Evolutionary conservation across 2,329 filamentous ascomycete genomes (phyloP).

Genomic region (Stagonosporopsis vannaccii): DNA sequence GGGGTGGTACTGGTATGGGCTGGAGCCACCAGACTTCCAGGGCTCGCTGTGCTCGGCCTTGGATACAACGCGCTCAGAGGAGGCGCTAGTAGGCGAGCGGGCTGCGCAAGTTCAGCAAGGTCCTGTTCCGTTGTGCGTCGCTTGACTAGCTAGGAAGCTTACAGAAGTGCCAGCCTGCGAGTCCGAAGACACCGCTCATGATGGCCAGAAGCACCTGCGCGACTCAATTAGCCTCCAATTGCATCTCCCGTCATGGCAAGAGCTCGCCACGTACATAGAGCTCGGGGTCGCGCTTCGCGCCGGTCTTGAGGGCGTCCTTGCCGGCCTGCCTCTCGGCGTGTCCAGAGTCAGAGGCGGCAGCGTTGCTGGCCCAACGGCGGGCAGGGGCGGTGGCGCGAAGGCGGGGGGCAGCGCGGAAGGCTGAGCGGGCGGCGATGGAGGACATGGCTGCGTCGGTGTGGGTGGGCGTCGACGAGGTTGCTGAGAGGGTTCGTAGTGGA

Average conservation of each 20-base stretch:
- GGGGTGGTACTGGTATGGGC: slow-evolving; percentile 73
- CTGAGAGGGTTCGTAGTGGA: slow-evolving; percentile 19
- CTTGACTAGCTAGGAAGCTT: slow-evolving; percentile 41
- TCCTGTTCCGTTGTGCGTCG: slow-evolving; percentile 5
- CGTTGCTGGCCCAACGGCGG: slow-evolving; percentile 49
- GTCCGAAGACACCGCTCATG: slow-evolving; percentile 86
- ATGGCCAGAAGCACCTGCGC: slow-evolving; percentile 84
- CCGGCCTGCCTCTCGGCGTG: slow-evolving; percentile 56
- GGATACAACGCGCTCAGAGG: slow-evolving; percentile 79
- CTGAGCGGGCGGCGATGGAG: slow-evolving; percentile 54
- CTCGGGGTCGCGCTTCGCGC: slow-evolving; percentile 74
- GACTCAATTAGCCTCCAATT: slow-evolving; percentile 32
- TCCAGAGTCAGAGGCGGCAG: slow-evolving; percentile 29
- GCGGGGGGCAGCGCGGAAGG: slow-evolving; percentile 56
- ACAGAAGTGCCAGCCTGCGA: slow-evolving; percentile 92
- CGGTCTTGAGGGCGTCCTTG: slow-evolving; percentile 64
- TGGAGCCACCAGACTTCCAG: slow-evolving; percentile 74
- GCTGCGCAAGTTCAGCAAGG: slow-evolving; percentile 59
- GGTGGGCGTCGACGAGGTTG: slow-evolving; percentile 26
- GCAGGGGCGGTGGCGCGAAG: slow-evolving; percentile 48
- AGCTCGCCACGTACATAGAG: slow-evolving; percentile 67
- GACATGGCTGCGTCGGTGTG: slow-evolving; percentile 49
- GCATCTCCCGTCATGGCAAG: neutral
- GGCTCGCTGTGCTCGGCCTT: slow-evolving; percentile 83
- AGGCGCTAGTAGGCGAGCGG: slow-evolving; percentile 82